Percentiles rank a stretch among this genome's conserved stretches.
Conservation (phyloP, 2,329 filamentous ascomycete species). For the Beauveria varroae region DNA sequence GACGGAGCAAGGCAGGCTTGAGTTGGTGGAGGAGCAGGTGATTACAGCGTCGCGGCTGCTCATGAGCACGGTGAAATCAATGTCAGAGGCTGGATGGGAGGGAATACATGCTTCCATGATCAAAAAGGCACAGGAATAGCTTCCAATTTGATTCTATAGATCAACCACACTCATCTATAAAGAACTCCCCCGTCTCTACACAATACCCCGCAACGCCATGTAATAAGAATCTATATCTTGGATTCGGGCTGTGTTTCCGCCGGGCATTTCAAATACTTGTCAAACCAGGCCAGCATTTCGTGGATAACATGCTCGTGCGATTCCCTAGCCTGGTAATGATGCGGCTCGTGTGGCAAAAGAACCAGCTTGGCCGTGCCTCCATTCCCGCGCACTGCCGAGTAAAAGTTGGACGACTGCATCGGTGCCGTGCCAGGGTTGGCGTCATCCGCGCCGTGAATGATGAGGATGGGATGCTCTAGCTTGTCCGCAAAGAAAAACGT, state of each 20-base stretch:
- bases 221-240: not conserved
- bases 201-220: not conserved
- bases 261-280: slow-evolving; percentile 2
- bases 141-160: not conserved
- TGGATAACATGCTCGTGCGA: slow-evolving; percentile 1
- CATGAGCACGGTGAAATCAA: slow-evolving; percentile 39
- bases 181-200: not conserved
- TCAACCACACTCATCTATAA: not conserved
- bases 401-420: slow-evolving; percentile 5
- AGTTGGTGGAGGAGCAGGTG: slow-evolving; percentile 42
- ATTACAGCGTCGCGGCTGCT: slow-evolving; percentile 44
- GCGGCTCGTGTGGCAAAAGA: slow-evolving; percentile 5
- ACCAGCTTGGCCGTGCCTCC: slow-evolving; percentile 7
- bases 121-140: slow-evolving; percentile 27
- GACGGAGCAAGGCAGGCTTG: slow-evolving; percentile 24
- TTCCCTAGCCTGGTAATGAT: slow-evolving; percentile 6
- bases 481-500: slow-evolving; percentile 6
- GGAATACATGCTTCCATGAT: slow-evolving; percentile 43
- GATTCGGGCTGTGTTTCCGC: not conserved
- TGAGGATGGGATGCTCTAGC: not conserved
- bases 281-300: slow-evolving; percentile 6
- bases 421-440: slow-evolving; percentile 6
- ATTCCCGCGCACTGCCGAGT: slow-evolving; percentile 5
- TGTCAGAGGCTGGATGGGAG: slow-evolving; percentile 44
- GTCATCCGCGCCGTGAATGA: slow-evolving; percentile 2